Conservation (phyloP, 2,329 filamentous ascomycete genomes). For the Davidsoniella virescens region DNA sequence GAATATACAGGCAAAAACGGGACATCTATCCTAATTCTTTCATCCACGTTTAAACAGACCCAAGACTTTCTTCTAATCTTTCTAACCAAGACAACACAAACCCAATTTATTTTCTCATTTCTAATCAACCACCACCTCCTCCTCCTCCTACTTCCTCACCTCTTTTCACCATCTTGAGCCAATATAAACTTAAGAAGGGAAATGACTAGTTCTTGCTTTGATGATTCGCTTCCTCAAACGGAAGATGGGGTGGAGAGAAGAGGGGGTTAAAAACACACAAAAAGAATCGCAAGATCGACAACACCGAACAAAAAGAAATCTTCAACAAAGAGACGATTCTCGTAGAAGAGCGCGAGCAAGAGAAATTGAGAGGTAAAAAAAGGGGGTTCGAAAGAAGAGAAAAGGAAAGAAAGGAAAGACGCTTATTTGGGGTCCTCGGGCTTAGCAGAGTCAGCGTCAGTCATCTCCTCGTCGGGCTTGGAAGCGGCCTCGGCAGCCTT, state of each 20-base stretch:
- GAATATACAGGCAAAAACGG: slow-evolving; percentile 5
- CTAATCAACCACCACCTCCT: background rate
- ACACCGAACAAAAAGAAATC: background rate
- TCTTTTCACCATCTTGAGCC: background rate
- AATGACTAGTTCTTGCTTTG: too few species aligned
- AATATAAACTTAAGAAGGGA: background rate
- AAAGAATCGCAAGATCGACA: background rate
- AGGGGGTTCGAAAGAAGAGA: background rate
- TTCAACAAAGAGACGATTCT: background rate
- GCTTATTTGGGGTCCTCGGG: slow-evolving; percentile 23
- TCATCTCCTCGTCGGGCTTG: slow-evolving; percentile 45
- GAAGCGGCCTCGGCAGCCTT: slow-evolving; percentile 37
- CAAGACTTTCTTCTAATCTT: slow-evolving; percentile 1
- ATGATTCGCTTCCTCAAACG: background rate
- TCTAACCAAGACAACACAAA: too few species aligned
- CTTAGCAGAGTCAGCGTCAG: slow-evolving; percentile 40
- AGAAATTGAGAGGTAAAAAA: background rate
- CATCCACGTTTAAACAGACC: too few species aligned
- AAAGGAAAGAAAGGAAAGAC: background rate
- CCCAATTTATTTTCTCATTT: background rate
- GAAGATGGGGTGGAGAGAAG: background rate
- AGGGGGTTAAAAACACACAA: background rate
- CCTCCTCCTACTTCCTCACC: background rate
- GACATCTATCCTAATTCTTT: background rate
- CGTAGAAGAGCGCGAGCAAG: background rate